Evolutionary conservation across 768 basidiomycete genomes (phyloP), one percentile per base, ranked within the genome.

Genomic region (Lentinula boryana): DNA sequence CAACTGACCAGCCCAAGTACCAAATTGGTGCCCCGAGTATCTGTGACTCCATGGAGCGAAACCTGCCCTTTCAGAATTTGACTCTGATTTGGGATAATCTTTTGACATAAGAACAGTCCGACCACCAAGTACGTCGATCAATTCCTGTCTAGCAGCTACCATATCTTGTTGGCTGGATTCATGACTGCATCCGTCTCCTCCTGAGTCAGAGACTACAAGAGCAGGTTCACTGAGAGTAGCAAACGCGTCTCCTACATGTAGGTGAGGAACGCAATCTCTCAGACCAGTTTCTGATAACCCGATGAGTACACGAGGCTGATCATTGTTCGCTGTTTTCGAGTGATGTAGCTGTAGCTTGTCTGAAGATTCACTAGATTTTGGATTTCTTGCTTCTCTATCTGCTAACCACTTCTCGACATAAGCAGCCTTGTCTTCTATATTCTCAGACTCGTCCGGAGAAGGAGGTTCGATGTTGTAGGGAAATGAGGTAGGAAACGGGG

Each of bases 21-120:
- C 93, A 67, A 94, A 95, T 66, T 94, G 92, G 68, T 93, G 91
- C 0, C 95, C 95, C 63, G 90, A 93, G 70, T 98, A 98, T 15
- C 94, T 80, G 33, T 94, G 79, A 4, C 91, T 87, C 92, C 93
- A 98, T 0, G 96, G 88, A 3, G 85, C 84, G 66, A 89, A 89
- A 1, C 43, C 40, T 23, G 16, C 41, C 13, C 53, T 54, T 23
- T 54, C 53, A 4, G 53, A 33, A 27, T 16, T 57, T 4, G 41
- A 23, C 6, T 57, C 56, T 6, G 56, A 59, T 38, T 50, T 50
- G 13, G 58, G 56, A 27, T 57, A 57, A 4, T 59, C 58, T 16
- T 59, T 68, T 8, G 80, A 80, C 78, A 88, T 84, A 43, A 96
- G 80, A 6, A 86, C 81, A 12, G 83, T 84, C 63, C 88, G 82